These are phyloP conservation scores for Penicillium taxi DNA, from an alignment of 495 filamentous ascomycete genomes.

Conservation along the genomic window DNA sequence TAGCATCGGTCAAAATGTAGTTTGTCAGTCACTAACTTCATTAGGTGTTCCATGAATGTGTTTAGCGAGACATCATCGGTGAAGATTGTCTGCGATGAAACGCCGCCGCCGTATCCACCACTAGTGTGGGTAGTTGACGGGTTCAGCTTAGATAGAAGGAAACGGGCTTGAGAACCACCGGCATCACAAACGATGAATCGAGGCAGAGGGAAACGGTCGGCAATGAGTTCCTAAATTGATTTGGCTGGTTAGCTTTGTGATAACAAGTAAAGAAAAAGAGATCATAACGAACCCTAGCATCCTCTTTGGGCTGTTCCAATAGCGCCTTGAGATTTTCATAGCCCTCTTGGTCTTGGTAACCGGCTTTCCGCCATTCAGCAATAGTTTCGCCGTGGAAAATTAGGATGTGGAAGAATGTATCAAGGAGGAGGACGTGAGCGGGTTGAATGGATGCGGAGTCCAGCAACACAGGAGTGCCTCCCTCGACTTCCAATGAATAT, in stretches of 20 bases:
- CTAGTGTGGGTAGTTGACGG: constrained; percentile 97
- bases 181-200: constrained; percentile 99
- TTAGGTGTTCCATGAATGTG: constrained; percentile 99
- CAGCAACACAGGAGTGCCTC: constrained; percentile 79
- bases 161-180: constrained; percentile 94
- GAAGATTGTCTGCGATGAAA: constrained; percentile 96
- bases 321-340: constrained; percentile 93
- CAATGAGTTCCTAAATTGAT: constrained; percentile 74
- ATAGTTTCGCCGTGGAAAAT: constrained; percentile 99
- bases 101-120: constrained; percentile 80
- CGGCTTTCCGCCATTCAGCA: constrained; percentile 96
- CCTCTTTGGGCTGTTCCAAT: constrained; percentile 93
- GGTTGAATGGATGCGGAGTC: constrained; percentile 96
- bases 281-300: constrained; percentile 66
- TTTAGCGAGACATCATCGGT: constrained; percentile 98
- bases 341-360: constrained; percentile 96
- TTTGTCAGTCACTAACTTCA: constrained; percentile 65
- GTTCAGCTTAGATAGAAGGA: constrained; percentile 95
- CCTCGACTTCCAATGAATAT: constrained; percentile 93
- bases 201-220: constrained; percentile 93
- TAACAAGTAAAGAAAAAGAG: not conserved
- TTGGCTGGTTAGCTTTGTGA: constrained; percentile 9
- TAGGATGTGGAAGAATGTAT: constrained; percentile 99
- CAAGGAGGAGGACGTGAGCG: constrained; percentile 86
- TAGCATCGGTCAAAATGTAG: constrained; percentile 16